These are phyloP conservation scores for Chrysopogon serrulatus DNA, from an alignment of 176 grass and related monocot genomes.

Conservation along the genomic window DNA sequence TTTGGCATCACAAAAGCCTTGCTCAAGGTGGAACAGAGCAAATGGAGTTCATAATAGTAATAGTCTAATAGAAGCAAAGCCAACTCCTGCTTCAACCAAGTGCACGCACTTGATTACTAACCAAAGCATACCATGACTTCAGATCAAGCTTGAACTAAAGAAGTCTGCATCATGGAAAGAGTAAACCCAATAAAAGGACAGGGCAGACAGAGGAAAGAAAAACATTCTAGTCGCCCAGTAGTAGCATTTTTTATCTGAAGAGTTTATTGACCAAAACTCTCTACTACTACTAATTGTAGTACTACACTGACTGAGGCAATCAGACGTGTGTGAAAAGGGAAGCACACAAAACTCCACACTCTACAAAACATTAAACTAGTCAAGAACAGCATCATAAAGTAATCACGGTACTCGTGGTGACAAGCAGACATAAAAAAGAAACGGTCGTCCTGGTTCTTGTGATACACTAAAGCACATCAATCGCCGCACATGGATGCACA, in stretches of 20 bases:
- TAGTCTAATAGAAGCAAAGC: background rate
- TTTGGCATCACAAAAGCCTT: background rate
- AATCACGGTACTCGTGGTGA: background rate
- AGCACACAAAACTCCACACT: background rate
- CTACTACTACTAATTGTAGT: background rate
- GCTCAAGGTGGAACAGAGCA: background rate
- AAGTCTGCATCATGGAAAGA: background rate
- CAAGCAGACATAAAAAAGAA: background rate
- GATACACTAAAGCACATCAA: slow-evolving; percentile 8
- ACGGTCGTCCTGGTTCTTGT: background rate
- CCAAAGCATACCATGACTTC: background rate
- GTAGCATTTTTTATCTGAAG: background rate
- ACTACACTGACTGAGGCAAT: background rate
- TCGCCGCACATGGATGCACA: background rate
- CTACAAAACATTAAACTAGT: slow-evolving; percentile 1
- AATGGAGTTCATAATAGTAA: background rate
- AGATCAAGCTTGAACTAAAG: background rate
- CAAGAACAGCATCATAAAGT: background rate
- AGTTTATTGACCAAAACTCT: background rate
- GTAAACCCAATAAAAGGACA: background rate
- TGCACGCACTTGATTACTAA: too few relatives aligned
- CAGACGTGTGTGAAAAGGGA: background rate
- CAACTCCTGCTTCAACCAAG: background rate
- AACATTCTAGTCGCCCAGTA: background rate
- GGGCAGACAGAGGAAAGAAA: background rate